These are phyloP conservation scores for Scopulariopsis brevicaulis DNA, from an alignment of 2,329 filamentous ascomycete species.

Conservation along the genomic window DNA sequence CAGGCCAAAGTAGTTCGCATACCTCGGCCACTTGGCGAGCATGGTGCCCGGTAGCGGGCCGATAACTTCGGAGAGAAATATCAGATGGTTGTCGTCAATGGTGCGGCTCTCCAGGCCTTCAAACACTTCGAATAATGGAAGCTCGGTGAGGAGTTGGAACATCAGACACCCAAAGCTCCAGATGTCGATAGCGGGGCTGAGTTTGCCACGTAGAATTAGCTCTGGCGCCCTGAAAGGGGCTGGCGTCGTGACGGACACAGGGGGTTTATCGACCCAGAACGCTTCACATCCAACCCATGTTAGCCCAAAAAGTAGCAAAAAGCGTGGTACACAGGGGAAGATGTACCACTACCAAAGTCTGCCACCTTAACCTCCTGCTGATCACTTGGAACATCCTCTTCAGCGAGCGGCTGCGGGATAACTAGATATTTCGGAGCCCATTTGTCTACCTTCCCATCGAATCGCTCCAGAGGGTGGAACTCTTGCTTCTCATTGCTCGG, in stretches of 20 bases:
- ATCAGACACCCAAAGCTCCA: not conserved
- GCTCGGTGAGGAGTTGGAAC: not conserved
- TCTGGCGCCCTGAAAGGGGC: not conserved
- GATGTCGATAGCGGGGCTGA: not conserved
- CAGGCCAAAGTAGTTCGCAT: not conserved
- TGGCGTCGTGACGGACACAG: not conserved
- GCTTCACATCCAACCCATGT: not conserved
- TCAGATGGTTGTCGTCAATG: not conserved
- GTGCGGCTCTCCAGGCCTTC: not conserved
- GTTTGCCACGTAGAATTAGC: not conserved
- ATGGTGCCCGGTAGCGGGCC: not conserved
- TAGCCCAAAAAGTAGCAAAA: not conserved
- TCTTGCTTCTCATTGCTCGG: not conserved
- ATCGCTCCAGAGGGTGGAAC: not conserved
- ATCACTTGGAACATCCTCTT: not conserved
- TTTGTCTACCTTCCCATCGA: conserved; percentile 2
- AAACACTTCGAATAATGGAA: not conserved
- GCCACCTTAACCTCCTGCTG: not conserved
- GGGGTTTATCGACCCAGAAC: not conserved
- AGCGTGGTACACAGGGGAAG: not conserved
- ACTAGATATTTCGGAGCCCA: conserved; percentile 6
- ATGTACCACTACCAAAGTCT: conserved; percentile 6
- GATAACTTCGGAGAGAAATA: not conserved
- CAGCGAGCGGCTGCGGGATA: not conserved
- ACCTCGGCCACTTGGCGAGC: not conserved